Evolutionary conservation across 148 eudicot species (phyloP).

Genomic region (Cornus controversa): DNA sequence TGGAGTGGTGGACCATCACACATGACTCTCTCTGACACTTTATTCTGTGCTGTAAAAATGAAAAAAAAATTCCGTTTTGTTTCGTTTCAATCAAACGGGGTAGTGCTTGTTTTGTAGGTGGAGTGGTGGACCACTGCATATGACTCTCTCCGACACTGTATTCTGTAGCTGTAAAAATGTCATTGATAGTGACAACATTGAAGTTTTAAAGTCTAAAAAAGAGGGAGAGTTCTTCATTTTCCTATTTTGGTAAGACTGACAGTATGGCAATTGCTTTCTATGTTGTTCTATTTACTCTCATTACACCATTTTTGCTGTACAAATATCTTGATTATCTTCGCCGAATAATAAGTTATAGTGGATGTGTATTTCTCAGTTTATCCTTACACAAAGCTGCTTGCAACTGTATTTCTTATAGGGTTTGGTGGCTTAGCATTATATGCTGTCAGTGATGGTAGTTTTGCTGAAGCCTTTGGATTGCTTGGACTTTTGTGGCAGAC

Average conservation of each 20-base stretch:
- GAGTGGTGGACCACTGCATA: too few species aligned
- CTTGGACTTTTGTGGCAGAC: constrained; percentile 94
- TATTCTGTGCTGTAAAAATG: too few species aligned
- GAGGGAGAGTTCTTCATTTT: constrained; percentile 19
- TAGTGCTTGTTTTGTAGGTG: too few species aligned
- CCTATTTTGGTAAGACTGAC: constrained; percentile 27
- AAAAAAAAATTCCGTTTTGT: too few species aligned
- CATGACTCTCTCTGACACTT: too few species aligned
- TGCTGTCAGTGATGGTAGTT: constrained; percentile 72
- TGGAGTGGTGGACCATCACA: too few species aligned
- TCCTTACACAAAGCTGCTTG: constrained; percentile 89
- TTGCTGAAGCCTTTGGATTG: constrained; percentile 89
- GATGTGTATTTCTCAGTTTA: constrained; percentile 93
- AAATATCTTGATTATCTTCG: constrained; percentile 70
- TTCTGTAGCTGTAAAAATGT: constrained; percentile 35
- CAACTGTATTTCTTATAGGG: constrained; percentile 81
- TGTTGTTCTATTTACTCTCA: constrained; percentile 52
- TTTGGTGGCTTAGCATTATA: constrained; percentile 91
- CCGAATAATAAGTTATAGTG: constrained; percentile 45
- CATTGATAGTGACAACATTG: constrained; percentile 16
- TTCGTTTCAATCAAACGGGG: too few species aligned
- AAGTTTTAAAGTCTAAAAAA: constrained; percentile 27
- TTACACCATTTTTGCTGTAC: constrained; percentile 67
- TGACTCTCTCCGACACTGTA: too few species aligned
- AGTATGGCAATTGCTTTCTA: constrained; percentile 57